Base-by-base conservation (phyloP, 371 early-diverging fungal species). In the Mortierella sp. region DNA sequence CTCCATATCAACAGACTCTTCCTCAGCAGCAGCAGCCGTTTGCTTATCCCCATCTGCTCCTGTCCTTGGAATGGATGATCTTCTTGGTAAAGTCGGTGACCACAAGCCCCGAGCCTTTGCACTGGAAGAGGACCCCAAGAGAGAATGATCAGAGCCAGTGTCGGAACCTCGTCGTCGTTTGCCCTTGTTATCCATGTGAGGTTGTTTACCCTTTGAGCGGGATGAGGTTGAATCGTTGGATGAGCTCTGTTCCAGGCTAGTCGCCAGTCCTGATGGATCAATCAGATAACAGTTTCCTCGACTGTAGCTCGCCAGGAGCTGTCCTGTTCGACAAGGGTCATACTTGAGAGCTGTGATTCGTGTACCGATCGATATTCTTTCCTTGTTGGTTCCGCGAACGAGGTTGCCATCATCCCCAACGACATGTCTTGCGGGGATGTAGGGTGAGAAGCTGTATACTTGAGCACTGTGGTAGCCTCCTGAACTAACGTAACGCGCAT, bases 381-480 rank as follows among this genome's bases (percentile, higher is more conserved):
- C 58, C 19, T 9, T 21, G 34, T 65, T 68, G 16, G 10, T 2
- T 7, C 65, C 69, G 12, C 49, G 31, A 21, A 43, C 28, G 8
- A 65, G 54, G 2, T 64, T 59, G 14, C 69, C 69, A 34, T 68
- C 54, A 6, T 48, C 22, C 0, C 58, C 61, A 14, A 60, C 29
- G 2, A 48, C 39, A 28, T 50, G 61, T 34, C 61, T 58, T 7
- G 61, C 17, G 2, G 76, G 76, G 1, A 76, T 49, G 57, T 49
- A 76, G 14, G 80, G 71, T 10, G 73, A 71, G 51, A 78, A 78
- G 34, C 63, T 67, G 48, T 80, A 80, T 2, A 80, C 80, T 41
- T 80, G 80, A 14, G 60, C 60, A 3, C 44, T 66, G 2, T 74
- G 63, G 48, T 80, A 74, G 29, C 61, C 57, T 8, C 27, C 31